Evolutionary conservation across 2,329 filamentous ascomycete genomes (phyloP).

Genomic region (Scleromitrula shiraiana): DNA sequence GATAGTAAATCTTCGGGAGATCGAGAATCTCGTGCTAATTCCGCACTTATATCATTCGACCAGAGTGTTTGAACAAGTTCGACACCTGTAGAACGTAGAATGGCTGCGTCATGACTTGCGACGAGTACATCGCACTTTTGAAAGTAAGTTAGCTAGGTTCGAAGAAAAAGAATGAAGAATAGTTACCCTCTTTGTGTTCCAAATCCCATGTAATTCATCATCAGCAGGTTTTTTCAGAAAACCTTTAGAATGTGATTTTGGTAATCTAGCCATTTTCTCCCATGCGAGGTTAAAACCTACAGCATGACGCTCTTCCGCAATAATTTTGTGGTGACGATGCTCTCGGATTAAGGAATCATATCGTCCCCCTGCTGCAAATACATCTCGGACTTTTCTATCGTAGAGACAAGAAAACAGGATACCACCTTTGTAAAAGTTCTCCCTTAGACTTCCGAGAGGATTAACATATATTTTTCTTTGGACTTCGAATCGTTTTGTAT

Average conservation of each 20-base stretch:
- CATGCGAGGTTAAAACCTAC: constrained; percentile 90
- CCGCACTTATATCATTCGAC: constrained; percentile 76
- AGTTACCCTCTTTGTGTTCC: constrained; percentile 56
- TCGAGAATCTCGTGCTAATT: constrained; percentile 72
- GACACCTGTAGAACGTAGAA: constrained; percentile 68
- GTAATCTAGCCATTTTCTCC: constrained; percentile 57
- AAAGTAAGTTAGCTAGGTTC: too few species aligned
- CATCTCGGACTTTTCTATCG: constrained; percentile 73
- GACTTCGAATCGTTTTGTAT: constrained; percentile 68
- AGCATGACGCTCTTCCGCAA: constrained; percentile 62
- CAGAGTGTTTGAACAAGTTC: constrained; percentile 74
- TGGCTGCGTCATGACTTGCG: constrained; percentile 72
- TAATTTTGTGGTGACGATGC: constrained; percentile 62
- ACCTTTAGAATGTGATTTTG: constrained; percentile 41
- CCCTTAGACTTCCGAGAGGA: constrained; percentile 80
- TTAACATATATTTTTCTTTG: constrained; percentile 74
- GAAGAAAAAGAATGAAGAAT: constrained; percentile 28
- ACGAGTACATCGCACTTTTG: constrained; percentile 80
- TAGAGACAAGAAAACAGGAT: constrained; percentile 87
- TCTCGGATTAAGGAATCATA: constrained; percentile 87
- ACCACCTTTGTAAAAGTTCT: constrained; percentile 80
- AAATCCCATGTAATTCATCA: constrained; percentile 52
- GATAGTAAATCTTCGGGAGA: constrained; percentile 73
- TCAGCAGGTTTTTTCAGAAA: constrained; percentile 67
- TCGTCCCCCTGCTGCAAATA: constrained; percentile 87